Base-by-base conservation (phyloP, 2,329 filamentous ascomycete species). In the Sarocladium oryzae region DNA sequence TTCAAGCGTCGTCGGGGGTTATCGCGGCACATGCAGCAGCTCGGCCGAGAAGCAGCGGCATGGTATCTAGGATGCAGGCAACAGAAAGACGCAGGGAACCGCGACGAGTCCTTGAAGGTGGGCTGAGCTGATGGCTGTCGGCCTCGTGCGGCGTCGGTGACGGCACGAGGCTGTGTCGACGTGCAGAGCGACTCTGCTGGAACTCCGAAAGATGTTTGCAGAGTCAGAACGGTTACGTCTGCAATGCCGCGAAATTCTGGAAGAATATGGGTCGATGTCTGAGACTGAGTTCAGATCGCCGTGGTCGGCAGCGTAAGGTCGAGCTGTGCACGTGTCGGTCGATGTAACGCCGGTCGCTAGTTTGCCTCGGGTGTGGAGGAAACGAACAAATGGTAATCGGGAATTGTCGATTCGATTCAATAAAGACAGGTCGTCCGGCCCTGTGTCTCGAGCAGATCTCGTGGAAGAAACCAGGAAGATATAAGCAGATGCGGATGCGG, bases 101-200 rank as follows among this genome's bases (percentile, higher is more conserved):
- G 28, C n/a, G n/a, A 13, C 11, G 15, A 43, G n/a, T 20, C 8
- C 4, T 16, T 6, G 20, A 13, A 43, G n/a, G 26, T 48, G 43
- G 9, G n/a, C 10, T 48, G 9, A 3, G 28, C 26, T 48, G 43
- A n/a, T 48, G 43, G 26, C 43, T 48, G 43, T n/a, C 43, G n/a
- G 24, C 43, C 43, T 48, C 43, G 43, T 48, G 43, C 43, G 9
- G 43, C 43, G 43, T 48, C 43, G 26, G 33, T 20, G 43, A 48
- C 43, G 43, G 43, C 43, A 48, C 43, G 43, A 33, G 43, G 43
- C 43, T 48, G 43, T 48, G 21, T 21, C 9, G n/a, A 20, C n/a
- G 10, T 20, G 16, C 26, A 20, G 26, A 23, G 18, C 7, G 7
- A 16, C 36, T 13, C 36, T 3, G 16, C 18, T 18, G 16, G 18